These are phyloP conservation scores for Penicillium sp. DNA, from an alignment of 2,329 filamentous ascomycete genomes.

Conservation along the genomic window DNA sequence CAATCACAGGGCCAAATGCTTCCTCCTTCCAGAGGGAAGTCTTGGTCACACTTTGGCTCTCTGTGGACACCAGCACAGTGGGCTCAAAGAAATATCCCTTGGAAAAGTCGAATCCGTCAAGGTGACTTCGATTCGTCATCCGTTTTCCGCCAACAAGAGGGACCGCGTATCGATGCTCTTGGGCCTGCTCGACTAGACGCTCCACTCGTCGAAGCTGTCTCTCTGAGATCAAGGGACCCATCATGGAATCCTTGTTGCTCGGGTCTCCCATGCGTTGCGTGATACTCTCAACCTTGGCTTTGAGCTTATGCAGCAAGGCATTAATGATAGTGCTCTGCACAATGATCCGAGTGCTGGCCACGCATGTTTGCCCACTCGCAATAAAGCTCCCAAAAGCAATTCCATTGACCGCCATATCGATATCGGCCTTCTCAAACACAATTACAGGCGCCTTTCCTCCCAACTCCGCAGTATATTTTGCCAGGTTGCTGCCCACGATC, in stretches of 20 bases:
- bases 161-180: neutral
- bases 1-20: slow-evolving; percentile 56
- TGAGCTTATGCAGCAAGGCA: slow-evolving; percentile 41
- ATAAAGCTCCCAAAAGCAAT: slow-evolving; percentile 50
- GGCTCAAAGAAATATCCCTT: slow-evolving; percentile 22
- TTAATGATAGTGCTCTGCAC: slow-evolving; percentile 49
- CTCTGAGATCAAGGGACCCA: slow-evolving; percentile 21
- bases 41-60: slow-evolving; percentile 7
- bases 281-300: slow-evolving; percentile 51
- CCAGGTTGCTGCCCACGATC: slow-evolving; percentile 34
- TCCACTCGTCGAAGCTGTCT: slow-evolving; percentile 17
- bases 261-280: slow-evolving; percentile 17
- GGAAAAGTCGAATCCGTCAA: slow-evolving; percentile 18
- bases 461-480: slow-evolving; percentile 38
- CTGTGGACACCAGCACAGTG: slow-evolving; percentile 11
- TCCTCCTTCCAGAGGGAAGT: slow-evolving; percentile 43
- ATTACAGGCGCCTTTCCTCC: slow-evolving; percentile 42
- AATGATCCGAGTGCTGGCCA: slow-evolving; percentile 57
- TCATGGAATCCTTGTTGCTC: slow-evolving; percentile 15
- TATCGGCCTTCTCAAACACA: slow-evolving; percentile 35
- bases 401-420: slow-evolving; percentile 33
- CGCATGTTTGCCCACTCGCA: slow-evolving; percentile 58
- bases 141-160: slow-evolving; percentile 12
- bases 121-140: slow-evolving; percentile 11
- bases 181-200: slow-evolving; percentile 6